These are phyloP conservation scores for Begonia loranthoides DNA, from an alignment of 306 rosid genomes.

Conservation along the genomic window DNA sequence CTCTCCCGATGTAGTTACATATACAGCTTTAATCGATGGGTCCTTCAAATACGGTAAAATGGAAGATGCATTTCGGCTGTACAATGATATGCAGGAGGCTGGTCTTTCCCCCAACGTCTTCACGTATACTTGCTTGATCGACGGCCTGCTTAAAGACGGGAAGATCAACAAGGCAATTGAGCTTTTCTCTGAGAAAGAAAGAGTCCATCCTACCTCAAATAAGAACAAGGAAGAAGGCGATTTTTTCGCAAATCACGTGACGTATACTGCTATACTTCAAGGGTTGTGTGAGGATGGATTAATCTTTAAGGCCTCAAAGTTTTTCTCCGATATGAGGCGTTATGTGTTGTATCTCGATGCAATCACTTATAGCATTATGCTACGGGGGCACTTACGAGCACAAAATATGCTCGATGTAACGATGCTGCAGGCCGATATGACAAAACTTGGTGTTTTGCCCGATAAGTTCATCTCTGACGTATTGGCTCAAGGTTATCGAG, in stretches of 20 bases:
- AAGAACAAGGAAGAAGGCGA: constrained; percentile 3
- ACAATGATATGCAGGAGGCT: constrained; percentile 37
- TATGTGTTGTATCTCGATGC: constrained; percentile 36
- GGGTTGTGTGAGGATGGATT: constrained; percentile 47
- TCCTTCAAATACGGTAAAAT: constrained; percentile 39
- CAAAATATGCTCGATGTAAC: constrained; percentile 35
- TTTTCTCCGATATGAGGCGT: constrained; percentile 52
- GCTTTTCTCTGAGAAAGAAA: constrained; percentile 33
- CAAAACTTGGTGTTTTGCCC: constrained; percentile 42
- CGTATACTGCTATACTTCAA: constrained; percentile 45
- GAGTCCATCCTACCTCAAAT: constrained; percentile 8
- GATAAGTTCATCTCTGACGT: constrained; percentile 15
- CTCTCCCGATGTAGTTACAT: constrained; percentile 46
- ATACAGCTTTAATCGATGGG: constrained; percentile 63
- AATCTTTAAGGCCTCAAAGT: constrained; percentile 44
- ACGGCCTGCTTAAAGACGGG: constrained; percentile 64
- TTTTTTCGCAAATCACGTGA: constrained; percentile 34
- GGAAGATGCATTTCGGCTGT: constrained; percentile 38
- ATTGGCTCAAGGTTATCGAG: constrained; percentile 36
- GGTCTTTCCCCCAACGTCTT: constrained; percentile 39
- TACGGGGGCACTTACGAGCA: constrained; percentile 34
- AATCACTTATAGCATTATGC: constrained; percentile 32
- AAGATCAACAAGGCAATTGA: constrained; percentile 32
- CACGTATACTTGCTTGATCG: constrained; percentile 44
- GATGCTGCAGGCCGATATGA: constrained; percentile 68